Percentiles rank a stretch among this genome's conserved stretches.
Conservation (phyloP, 2,329 filamentous ascomycete genomes). For the Talaromyces funiculosus region DNA sequence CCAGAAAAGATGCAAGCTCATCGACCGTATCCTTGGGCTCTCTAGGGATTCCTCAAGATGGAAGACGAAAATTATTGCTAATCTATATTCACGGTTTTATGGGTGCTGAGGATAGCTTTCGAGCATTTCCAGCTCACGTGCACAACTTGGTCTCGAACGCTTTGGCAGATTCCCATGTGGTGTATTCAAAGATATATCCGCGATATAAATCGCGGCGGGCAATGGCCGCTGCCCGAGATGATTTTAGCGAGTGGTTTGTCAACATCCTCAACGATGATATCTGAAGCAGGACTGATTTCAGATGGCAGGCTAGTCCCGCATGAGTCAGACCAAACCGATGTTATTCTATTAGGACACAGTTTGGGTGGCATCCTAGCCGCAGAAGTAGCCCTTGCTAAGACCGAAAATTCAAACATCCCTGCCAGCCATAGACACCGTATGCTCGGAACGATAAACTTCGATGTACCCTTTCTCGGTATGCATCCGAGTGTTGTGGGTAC, state of each 20-base stretch:
- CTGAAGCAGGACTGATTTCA: background rate
- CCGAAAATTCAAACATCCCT: constrained; percentile 14
- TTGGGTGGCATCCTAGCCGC: constrained; percentile 82
- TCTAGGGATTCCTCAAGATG: background rate
- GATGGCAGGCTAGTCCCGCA: constrained; percentile 63
- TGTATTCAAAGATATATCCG: constrained; percentile 67
- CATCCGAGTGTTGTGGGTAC: constrained; percentile 83
- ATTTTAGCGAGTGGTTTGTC: constrained; percentile 69
- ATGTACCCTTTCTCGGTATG: constrained; percentile 81
- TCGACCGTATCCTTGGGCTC: constrained; percentile 8
- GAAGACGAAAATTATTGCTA: constrained; percentile 57
- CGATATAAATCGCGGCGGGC: constrained; percentile 41
- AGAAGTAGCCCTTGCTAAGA: constrained; percentile 63
- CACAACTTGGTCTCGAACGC: constrained; percentile 66
- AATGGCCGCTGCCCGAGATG: constrained; percentile 64
- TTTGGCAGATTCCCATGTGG: constrained; percentile 65
- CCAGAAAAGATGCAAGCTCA: background rate
- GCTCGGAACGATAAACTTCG: constrained; percentile 73
- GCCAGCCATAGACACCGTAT: constrained; percentile 64
- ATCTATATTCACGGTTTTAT: constrained; percentile 89
- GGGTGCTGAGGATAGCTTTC: constrained; percentile 81
- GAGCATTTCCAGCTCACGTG: constrained; percentile 80
- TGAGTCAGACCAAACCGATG: constrained; percentile 66
- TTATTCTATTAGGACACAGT: constrained; percentile 79
- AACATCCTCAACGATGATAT: background rate